A percentile compares a stretch with the other conserved stretches of the same genome.
Evolutionary conservation across 768 basidiomycete genomes (phyloP).

Genomic region (Heimioporus sp.): DNA sequence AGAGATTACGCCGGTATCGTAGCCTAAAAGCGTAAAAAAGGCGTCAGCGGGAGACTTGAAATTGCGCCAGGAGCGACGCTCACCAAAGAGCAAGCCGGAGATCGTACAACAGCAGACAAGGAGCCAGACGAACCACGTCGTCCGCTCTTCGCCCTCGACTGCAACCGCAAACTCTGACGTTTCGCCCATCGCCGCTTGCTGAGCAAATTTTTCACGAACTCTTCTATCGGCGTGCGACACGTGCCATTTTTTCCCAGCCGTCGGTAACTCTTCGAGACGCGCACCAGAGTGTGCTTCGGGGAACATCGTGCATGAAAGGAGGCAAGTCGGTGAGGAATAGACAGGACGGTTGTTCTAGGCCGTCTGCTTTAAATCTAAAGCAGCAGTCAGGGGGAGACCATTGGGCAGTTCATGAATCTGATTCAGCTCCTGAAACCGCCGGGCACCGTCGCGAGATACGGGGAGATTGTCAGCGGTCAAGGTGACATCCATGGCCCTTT

Average conservation of each 20-base stretch:
- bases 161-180: slow-evolving; percentile 59
- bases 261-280: neutral
- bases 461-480: no score
- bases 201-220: slow-evolving; percentile 15
- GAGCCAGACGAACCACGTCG: slow-evolving; percentile 77
- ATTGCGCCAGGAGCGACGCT: slow-evolving; percentile 14
- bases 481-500: no score
- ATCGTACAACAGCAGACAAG: slow-evolving; percentile 74
- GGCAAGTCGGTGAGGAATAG: no score
- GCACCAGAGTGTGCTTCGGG: neutral
- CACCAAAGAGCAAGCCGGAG: slow-evolving; percentile 74
- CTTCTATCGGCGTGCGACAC: neutral
- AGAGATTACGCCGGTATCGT: slow-evolving; percentile 80
- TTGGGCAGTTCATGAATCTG: no score
- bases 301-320: neutral
- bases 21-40: slow-evolving; percentile 42
- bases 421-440: no score
- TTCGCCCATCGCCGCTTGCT: slow-evolving; percentile 36
- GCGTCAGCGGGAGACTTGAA: no score
- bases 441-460: no score
- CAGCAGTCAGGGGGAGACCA: no score
- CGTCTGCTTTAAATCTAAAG: no score
- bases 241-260: slow-evolving; percentile 1
- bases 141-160: slow-evolving; percentile 62
- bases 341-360: no score